Evolutionary conservation across 2,329 filamentous ascomycete species (phyloP).

Genomic region (Cadophora gregata): DNA sequence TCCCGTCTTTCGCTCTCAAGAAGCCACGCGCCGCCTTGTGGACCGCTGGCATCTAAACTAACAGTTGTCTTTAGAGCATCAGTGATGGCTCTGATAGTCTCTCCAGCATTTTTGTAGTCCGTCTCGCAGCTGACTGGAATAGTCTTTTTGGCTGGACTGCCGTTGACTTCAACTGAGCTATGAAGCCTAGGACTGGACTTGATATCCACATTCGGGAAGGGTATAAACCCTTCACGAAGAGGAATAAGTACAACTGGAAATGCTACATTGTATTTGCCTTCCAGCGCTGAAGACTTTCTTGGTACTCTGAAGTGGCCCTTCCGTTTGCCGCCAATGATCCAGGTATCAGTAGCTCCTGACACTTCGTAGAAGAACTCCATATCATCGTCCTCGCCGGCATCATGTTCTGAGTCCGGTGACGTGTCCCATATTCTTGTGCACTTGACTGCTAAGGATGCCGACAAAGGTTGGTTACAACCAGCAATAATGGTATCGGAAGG

Average conservation of each 20-base stretch:
- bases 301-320: slow-evolving; percentile 78
- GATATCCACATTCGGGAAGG: slow-evolving; percentile 81
- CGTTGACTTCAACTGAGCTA: slow-evolving; percentile 30
- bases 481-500: slow-evolving; percentile 50
- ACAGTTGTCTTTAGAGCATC: slow-evolving; percentile 76
- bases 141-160: slow-evolving; percentile 30
- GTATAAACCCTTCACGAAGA: slow-evolving; percentile 76
- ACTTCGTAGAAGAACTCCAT: slow-evolving; percentile 87
- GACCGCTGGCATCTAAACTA: slow-evolving; percentile 70
- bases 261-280: slow-evolving; percentile 49
- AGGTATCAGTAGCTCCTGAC: slow-evolving; percentile 73
- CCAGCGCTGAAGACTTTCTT: slow-evolving; percentile 49
- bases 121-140: slow-evolving; percentile 69
- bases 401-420: slow-evolving; percentile 37
- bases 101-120: slow-evolving; percentile 78
- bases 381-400: slow-evolving; percentile 43
- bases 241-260: slow-evolving; percentile 82
- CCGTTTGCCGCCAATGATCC: slow-evolving; percentile 84
- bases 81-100: slow-evolving; percentile 76
- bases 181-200: slow-evolving; percentile 57
- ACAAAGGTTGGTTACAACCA: slow-evolving; percentile 67
- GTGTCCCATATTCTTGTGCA: slow-evolving; percentile 70
- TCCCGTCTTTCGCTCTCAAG: slow-evolving; percentile 61
- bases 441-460: slow-evolving; percentile 64
- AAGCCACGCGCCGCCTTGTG: slow-evolving; percentile 69